Conservation (phyloP, 768 basidiomycete genomes). For the Pleurotus eryngii region DNA sequence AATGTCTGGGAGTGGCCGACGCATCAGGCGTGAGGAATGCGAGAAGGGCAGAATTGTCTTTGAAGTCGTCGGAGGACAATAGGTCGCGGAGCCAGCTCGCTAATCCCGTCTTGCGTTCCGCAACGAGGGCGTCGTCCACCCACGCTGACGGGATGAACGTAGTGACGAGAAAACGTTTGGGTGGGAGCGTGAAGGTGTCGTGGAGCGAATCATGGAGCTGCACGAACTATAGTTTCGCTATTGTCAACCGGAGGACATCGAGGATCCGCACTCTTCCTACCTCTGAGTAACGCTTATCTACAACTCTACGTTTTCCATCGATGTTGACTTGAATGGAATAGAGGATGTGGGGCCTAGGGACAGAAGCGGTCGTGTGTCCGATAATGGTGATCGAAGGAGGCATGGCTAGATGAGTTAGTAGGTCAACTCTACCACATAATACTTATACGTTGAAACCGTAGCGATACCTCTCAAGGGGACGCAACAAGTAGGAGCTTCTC, state of each 20-base stretch:
- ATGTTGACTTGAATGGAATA: constrained; percentile 36
- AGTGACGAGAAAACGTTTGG: constrained; percentile 47
- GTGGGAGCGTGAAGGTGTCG: constrained; percentile 41
- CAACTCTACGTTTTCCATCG: constrained; percentile 28
- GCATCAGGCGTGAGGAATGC: constrained; percentile 35
- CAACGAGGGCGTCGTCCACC: constrained; percentile 49
- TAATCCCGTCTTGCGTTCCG: constrained; percentile 48
- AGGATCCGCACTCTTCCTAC: constrained; percentile 21
- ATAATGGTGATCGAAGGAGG: constrained; percentile 26
- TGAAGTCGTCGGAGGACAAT: constrained; percentile 32
- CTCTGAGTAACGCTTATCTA: constrained; percentile 42
- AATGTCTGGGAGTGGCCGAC: constrained; percentile 18
- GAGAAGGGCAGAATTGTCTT: constrained; percentile 27
- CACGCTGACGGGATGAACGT: constrained; percentile 49
- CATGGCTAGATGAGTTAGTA: constrained; percentile 4
- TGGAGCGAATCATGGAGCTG: constrained; percentile 38
- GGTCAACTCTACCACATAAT: not conserved
- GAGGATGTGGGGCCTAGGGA: constrained; percentile 43
- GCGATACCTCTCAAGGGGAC: not conserved
- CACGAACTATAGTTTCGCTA: constrained; percentile 26
- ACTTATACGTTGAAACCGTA: not conserved
- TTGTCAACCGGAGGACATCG: not conserved
- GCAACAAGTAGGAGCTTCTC: not conserved
- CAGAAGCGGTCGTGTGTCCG: constrained; percentile 44
- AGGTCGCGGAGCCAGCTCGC: constrained; percentile 39